These are phyloP conservation scores for Metschnikowia bowlesiae DNA, from an alignment of 805 yeast genomes.

Conservation along the genomic window DNA sequence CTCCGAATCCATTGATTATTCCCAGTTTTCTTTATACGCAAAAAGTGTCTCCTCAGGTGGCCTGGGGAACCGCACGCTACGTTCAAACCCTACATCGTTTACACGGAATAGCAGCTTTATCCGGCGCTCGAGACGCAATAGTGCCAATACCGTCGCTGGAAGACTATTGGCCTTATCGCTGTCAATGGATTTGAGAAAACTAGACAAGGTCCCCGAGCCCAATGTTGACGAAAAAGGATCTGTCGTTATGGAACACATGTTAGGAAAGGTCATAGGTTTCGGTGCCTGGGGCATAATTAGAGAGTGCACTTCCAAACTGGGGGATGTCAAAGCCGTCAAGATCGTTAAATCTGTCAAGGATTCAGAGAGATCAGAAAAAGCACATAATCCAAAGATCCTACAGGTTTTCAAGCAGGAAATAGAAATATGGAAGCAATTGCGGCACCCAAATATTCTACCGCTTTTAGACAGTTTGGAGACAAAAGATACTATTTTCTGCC, in stretches of 20 bases:
- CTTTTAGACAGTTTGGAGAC: slow-evolving; percentile 61
- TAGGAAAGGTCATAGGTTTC: slow-evolving; percentile 76
- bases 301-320: slow-evolving; percentile 48
- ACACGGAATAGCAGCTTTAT: slow-evolving; percentile 25
- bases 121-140: slow-evolving; percentile 28
- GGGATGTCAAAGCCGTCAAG: slow-evolving; percentile 54
- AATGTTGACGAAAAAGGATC: slow-evolving; percentile 67
- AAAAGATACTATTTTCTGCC: slow-evolving; percentile 59
- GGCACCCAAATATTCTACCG: slow-evolving; percentile 63
- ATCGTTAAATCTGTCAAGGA: slow-evolving; percentile 40
- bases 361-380: slow-evolving; percentile 18
- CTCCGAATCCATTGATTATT: slow-evolving; percentile 38
- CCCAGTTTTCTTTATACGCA: slow-evolving; percentile 40
- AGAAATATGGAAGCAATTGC: slow-evolving; percentile 64
- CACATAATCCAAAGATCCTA: slow-evolving; percentile 44
- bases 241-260: slow-evolving; percentile 51
- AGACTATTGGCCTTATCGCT: slow-evolving; percentile 36
- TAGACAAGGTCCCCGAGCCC: slow-evolving; percentile 23
- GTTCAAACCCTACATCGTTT: slow-evolving; percentile 13
- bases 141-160: slow-evolving; percentile 38
- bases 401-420: slow-evolving; percentile 67
- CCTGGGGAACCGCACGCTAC: slow-evolving; percentile 19
- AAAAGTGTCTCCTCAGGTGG: slow-evolving; percentile 27
- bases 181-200: slow-evolving; percentile 30
- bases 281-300: slow-evolving; percentile 91